These are phyloP conservation scores for Jamesozyma spencerorum DNA, from an alignment of 805 yeast species.

Conservation along the genomic window DNA sequence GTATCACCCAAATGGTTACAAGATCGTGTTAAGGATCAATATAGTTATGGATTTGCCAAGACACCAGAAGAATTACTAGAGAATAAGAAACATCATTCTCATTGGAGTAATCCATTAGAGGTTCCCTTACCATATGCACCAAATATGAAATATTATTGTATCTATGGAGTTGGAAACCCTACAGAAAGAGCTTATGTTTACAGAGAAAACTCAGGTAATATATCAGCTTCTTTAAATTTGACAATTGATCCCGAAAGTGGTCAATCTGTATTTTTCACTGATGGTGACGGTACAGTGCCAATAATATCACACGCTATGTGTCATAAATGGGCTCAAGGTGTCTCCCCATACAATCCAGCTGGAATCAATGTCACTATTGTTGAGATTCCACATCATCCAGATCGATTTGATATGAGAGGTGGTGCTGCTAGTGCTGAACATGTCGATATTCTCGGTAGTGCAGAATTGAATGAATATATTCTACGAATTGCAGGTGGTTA, in stretches of 20 bases:
- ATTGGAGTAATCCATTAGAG: constrained; percentile 94
- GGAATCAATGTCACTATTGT: constrained; percentile 63
- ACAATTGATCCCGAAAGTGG: constrained; percentile 58
- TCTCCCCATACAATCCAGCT: constrained; percentile 72
- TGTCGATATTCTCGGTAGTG: constrained; percentile 90
- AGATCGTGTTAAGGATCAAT: constrained; percentile 55
- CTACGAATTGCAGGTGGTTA: constrained; percentile 74
- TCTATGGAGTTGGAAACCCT: constrained; percentile 94
- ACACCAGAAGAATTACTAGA: constrained; percentile 46
- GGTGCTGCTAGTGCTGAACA: constrained; percentile 98
- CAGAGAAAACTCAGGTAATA: constrained; percentile 41
- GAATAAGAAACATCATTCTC: constrained; percentile 63
- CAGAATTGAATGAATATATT: constrained; percentile 81
- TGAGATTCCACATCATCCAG: constrained; percentile 90
- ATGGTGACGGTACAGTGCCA: constrained; percentile 96
- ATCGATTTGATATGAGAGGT: constrained; percentile 86
- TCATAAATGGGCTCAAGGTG: constrained; percentile 73
- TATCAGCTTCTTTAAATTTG: constrained; percentile 44
- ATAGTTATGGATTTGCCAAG: constrained; percentile 69
- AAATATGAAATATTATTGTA: constrained; percentile 75
- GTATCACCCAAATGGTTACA: constrained; percentile 72
- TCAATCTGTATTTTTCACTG: constrained; percentile 68
- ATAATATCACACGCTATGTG: constrained; percentile 80
- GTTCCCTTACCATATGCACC: constrained; percentile 91
- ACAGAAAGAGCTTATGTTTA: constrained; percentile 91